Evolutionary conservation across 1,284 basidiomycete genomes (phyloP), one percentile per base, ranked within the genome.

Genomic region (Hymenochaete sp.): DNA sequence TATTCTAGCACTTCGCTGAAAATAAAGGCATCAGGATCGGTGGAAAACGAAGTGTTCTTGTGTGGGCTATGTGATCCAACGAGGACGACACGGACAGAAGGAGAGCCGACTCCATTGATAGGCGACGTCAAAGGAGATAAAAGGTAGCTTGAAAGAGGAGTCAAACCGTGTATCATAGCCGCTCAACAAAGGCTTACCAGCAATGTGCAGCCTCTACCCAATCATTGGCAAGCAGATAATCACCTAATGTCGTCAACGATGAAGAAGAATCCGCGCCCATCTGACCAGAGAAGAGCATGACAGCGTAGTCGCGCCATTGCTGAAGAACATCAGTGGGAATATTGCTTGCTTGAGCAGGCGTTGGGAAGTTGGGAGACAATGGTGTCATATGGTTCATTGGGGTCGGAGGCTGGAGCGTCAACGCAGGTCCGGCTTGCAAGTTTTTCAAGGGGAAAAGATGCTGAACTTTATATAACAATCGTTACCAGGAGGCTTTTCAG

Each of bases 1-100:
- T 91, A 98, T 65, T 99, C 96, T 7, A 84, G 69, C 32, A 98
- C 82, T 66, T 99, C 96, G 4, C 92, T 84, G 54, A 97, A 79
- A 51, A 96, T 77, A 48, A 93, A 71, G 5, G 82, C 68, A 59
- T 98, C 93, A 7, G 76, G 64, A 58, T 93, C 81, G 56, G 75
- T 79, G 56, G 72, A 67, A 57, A 82, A 83, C 28, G 64, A 68
- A 0, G 75, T 67, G 44, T 64, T 66, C 11, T 57, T 56, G 33
- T 68, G 67, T 0, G 82, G 82, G 58, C 67, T 78, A 38, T 70
- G 73, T 19, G 77, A 73, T 9, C 87, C 85, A 27, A 88, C 59
- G 19, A 92, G 64, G 10, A 77, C 68, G 32, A 89, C 65, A 22
- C 85, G 77, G 37, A 72, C 71, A 13, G 76, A 65, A 4, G 76